Evolutionary conservation across 306 rosid genomes (phyloP).

Genomic region (Inga oerstediana): DNA sequence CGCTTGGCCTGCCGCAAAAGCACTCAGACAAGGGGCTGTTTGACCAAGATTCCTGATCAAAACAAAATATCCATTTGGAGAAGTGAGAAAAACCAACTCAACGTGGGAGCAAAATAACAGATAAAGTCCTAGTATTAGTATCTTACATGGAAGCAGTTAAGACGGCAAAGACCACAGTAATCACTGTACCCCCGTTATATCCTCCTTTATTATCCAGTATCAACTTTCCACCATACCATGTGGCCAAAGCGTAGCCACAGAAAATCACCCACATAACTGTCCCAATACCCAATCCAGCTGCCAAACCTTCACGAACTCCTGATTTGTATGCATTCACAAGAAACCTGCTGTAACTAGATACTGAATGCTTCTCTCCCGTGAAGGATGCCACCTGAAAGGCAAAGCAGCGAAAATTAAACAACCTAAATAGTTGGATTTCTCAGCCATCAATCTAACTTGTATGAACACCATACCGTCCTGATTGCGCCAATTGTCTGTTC

Average conservation of each 20-base stretch:
- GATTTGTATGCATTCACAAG: conserved; percentile 73
- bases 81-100: not conserved
- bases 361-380: conserved; percentile 84
- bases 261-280: conserved; percentile 59
- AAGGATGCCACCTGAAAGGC: conserved; percentile 74
- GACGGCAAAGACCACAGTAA: conserved; percentile 77
- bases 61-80: conserved; percentile 16
- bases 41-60: conserved; percentile 80
- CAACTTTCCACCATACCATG: conserved; percentile 86
- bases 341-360: conserved; percentile 53
- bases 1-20: conserved; percentile 90
- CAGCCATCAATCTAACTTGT: not conserved
- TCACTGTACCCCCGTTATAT: conserved; percentile 74
- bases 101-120: not conserved
- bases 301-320: conserved; percentile 71
- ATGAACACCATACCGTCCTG: conserved; percentile 60
- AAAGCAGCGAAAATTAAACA: not conserved
- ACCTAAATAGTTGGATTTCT: not conserved
- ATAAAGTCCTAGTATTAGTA: not conserved
- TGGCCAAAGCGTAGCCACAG: conserved; percentile 69
- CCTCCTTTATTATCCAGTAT: conserved; percentile 64
- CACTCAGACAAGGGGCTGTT: conserved; percentile 88
- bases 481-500: conserved; percentile 92
- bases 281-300: conserved; percentile 69
- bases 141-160: conserved; percentile 84